Evolutionary conservation across 805 yeast species (phyloP).

Genomic region (Saccharomyces jurei): DNA sequence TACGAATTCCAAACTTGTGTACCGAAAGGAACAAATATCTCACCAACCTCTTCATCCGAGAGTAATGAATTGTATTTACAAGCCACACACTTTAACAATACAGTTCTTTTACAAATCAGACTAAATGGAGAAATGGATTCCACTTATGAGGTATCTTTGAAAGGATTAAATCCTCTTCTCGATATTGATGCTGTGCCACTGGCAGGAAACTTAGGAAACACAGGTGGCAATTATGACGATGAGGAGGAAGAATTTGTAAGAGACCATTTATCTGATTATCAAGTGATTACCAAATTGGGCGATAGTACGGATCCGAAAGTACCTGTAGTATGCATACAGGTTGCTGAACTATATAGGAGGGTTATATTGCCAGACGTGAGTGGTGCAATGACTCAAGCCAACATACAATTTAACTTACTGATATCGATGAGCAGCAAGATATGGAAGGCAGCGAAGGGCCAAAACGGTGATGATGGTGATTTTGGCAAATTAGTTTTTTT

Average conservation of each 20-base stretch:
- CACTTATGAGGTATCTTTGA: constrained; percentile 35
- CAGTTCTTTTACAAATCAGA: constrained; percentile 22
- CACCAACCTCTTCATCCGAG: neutral
- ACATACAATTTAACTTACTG: constrained; percentile 21
- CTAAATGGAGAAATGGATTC: constrained; percentile 36
- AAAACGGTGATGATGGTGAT: constrained; percentile 30
- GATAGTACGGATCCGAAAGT: constrained; percentile 40
- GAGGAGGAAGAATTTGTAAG: constrained; percentile 15
- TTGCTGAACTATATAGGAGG: constrained; percentile 28
- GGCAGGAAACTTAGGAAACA: constrained; percentile 1
- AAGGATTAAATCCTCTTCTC: constrained; percentile 17
- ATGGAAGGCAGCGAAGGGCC: constrained; percentile 31
- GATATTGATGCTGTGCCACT: neutral
- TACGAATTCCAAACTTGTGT: neutral
- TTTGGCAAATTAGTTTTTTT: constrained; percentile 41
- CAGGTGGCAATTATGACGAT: constrained; percentile 13
- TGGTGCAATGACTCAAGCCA: constrained; percentile 5
- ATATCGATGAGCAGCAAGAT: constrained; percentile 41
- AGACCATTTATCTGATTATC: constrained; percentile 32
- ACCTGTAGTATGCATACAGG: constrained; percentile 41
- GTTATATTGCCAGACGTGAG: constrained; percentile 19
- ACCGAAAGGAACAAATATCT: neutral
- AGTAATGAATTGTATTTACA: neutral
- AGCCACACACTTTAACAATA: constrained; percentile 22
- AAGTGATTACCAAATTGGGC: constrained; percentile 42